A percentile compares a stretch with the other conserved stretches of the same genome.
These are phyloP conservation scores for Daphne laureola DNA, from an alignment of 441 rosid species.

Conservation along the genomic window DNA sequence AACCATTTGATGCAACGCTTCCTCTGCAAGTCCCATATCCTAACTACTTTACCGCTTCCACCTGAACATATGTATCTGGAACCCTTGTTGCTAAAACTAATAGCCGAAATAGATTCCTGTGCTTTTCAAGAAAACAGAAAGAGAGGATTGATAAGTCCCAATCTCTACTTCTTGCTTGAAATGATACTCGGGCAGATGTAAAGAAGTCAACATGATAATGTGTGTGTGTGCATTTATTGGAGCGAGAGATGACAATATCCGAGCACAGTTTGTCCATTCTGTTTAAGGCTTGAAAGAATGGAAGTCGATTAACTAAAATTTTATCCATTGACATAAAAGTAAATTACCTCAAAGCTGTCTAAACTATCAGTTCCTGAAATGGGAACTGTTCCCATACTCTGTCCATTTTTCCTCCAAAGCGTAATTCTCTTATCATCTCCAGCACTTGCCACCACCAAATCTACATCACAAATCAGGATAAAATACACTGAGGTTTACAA, in stretches of 20 bases:
- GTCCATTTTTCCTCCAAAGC: slow-evolving; percentile 75
- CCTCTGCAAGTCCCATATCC: slow-evolving; percentile 94
- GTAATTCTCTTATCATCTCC: slow-evolving; percentile 96
- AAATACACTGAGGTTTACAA: not conserved
- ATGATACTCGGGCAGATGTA: too few relatives aligned
- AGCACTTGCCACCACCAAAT: slow-evolving; percentile 88
- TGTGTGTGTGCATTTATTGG: too few relatives aligned
- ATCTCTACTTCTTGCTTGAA: too few relatives aligned
- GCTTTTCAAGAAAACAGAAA: slow-evolving; percentile 6
- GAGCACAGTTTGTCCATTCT: too few relatives aligned
- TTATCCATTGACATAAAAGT: not conserved
- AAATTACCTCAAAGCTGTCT: slow-evolving; percentile 59
- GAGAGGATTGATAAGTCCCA: not conserved
- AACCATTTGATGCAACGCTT: slow-evolving; percentile 87
- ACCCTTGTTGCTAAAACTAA: slow-evolving; percentile 82
- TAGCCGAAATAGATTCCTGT: slow-evolving; percentile 80
- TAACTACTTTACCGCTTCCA: slow-evolving; percentile 81
- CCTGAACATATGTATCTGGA: slow-evolving; percentile 94
- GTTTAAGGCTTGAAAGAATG: too few relatives aligned
- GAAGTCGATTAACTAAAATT: too few relatives aligned
- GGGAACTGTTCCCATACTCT: slow-evolving; percentile 69
- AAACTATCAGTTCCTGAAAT: slow-evolving; percentile 62
- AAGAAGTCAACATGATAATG: too few relatives aligned
- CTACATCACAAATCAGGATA: slow-evolving; percentile 27
- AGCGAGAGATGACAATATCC: too few relatives aligned